Evolutionary conservation across 2,329 filamentous ascomycete species (phyloP).

Genomic region (Ceratocystis albifundus): DNA sequence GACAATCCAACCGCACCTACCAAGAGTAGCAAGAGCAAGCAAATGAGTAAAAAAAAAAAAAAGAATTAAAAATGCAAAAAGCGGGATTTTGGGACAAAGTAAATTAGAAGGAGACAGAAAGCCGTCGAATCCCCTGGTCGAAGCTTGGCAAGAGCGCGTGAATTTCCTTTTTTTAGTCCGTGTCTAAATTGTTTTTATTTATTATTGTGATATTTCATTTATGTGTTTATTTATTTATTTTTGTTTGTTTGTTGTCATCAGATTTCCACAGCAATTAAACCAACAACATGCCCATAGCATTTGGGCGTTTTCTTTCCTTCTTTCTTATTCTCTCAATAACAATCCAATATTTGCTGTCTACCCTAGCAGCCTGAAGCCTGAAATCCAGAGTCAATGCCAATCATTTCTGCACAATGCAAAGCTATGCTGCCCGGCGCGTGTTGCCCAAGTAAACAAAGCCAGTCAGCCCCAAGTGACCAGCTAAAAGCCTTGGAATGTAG

Average conservation of each 20-base stretch:
- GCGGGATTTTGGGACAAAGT: background rate
- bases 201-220: background rate
- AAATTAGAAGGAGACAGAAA: conserved; percentile 10
- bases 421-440: background rate
- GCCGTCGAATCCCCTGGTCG: conserved; percentile 1
- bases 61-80: too few species aligned
- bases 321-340: background rate
- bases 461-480: background rate
- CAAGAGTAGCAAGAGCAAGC: background rate
- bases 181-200: background rate
- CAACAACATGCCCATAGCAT: background rate
- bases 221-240: background rate
- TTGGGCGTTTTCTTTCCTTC: background rate
- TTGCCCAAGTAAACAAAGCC: background rate
- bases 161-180: background rate
- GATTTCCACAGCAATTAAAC: background rate
- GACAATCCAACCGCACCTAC: background rate
- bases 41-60: background rate
- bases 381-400: conserved; percentile 9
- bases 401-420: conserved; percentile 7
- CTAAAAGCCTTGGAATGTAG: background rate
- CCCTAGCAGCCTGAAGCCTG: background rate
- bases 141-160: conserved; percentile 2
- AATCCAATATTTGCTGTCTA: background rate
- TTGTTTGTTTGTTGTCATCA: background rate